Conservation (phyloP, 225 moss, liverwort and hornwort species). For the Sphagnum contortum region DNA sequence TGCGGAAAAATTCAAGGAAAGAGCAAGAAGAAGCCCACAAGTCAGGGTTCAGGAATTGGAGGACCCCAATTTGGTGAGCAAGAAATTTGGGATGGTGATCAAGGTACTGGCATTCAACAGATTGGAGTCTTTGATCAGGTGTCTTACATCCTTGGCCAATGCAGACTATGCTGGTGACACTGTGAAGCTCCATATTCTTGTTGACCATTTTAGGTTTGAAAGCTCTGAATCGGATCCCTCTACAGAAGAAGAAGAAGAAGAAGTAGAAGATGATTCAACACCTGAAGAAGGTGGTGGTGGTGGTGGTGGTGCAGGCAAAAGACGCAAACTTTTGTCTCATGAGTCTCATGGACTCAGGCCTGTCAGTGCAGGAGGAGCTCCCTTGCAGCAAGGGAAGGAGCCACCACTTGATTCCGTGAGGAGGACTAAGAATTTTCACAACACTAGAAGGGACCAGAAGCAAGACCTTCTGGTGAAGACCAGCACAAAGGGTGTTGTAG, state of each 20-base stretch:
- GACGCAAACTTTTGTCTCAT: too few relatives aligned
- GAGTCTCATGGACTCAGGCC: too few relatives aligned
- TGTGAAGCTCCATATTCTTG: constrained; percentile 73
- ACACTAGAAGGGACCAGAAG: too few relatives aligned
- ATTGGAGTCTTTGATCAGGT: constrained; percentile 53
- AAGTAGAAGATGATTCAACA: constrained; percentile 4
- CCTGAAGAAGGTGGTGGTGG: constrained; percentile 17
- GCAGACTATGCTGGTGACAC: constrained; percentile 80
- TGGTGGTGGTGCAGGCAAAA: constrained; percentile 16
- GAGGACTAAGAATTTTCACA: too few relatives aligned
- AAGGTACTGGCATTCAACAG: constrained; percentile 79
- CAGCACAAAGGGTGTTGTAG: too few relatives aligned
- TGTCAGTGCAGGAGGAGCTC: too few relatives aligned
- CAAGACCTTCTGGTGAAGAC: too few relatives aligned
- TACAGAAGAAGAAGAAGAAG: constrained; percentile 6
- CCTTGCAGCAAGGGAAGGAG: too few relatives aligned
- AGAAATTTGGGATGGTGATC: constrained; percentile 70
- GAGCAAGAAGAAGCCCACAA: too few relatives aligned
- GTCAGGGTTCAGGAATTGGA: constrained; percentile 41
- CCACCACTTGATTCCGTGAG: too few relatives aligned
- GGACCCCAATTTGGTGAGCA: constrained; percentile 63
- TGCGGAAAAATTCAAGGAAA: too few relatives aligned
- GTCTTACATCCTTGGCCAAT: constrained; percentile 55
- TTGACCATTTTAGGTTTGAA: constrained; percentile 65
- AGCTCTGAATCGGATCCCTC: constrained; percentile 7